Base-by-base conservation (phyloP, 495 filamentous ascomycete genomes). In the Astrothelium macrocarpum region DNA sequence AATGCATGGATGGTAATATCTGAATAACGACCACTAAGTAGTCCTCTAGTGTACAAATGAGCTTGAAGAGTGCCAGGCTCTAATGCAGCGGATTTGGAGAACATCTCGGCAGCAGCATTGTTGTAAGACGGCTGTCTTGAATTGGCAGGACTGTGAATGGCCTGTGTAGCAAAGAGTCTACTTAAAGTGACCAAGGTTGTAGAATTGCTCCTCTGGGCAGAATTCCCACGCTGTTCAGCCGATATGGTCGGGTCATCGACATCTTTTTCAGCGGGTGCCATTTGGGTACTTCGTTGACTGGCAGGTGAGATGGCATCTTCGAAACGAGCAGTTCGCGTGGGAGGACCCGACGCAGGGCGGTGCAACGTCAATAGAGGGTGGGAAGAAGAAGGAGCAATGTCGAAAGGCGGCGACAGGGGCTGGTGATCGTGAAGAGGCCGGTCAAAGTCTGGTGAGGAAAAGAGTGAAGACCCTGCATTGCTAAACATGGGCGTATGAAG, bases 41-140 rank as follows among this genome's bases (percentile, higher is more conserved):
- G 75, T 14, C 82, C 82, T n/a, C 82, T 78, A 26, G 73, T 80
- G 69, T 82, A 84, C 32, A 85, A 74, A 67, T 85, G 84, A 28
- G 79, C 76, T 1, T 81, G 79, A 28, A 85, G 72, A 36, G 79
- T 76, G 14, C 79, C 73, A 25, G 74, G 69, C 46, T 81, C 78
- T 3, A 73, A 70, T 12, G 74, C 64, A 59, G 71, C 28, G 65
- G 66, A 64, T 71, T 59, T 65, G 2, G 63, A 58, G 58, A 46
- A 59, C 29, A 61, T 64, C 32, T 64, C 29, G 2, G 63, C 62
- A 10, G 64, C 61, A 9, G 66, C 65, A 25, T 70, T 53, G 59
- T 66, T 65, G 65, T 76, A 72, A 2, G 74, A 75, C 0, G 73
- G 66, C 14, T 64, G 65, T 39, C 72, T 53, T 20, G 73, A 73